Evolutionary conservation across 129 eudicot genomes (phyloP).

Genomic region (Helianthus annuus): DNA sequence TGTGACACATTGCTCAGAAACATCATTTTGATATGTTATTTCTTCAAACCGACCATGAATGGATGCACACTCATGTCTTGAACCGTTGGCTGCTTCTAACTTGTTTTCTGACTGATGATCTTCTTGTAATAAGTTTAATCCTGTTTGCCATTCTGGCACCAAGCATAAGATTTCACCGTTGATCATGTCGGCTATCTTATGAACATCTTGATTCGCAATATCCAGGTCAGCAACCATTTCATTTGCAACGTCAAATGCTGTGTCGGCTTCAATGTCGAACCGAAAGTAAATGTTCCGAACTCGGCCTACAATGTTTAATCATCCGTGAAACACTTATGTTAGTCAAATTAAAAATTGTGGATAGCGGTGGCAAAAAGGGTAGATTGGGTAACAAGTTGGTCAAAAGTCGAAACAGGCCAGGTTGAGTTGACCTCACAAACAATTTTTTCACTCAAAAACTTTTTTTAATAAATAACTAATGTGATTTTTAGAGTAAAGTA

Average conservation of each 20-base stretch:
- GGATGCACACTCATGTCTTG: constrained; percentile 52
- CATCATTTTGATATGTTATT: constrained; percentile 60
- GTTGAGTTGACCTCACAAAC: not conserved
- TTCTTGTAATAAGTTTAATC: constrained; percentile 33
- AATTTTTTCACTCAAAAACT: not conserved
- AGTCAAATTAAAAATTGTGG: not conserved
- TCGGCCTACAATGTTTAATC: constrained; percentile 56
- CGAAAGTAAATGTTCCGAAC: constrained; percentile 84
- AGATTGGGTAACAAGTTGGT: not conserved
- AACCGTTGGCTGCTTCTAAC: constrained; percentile 38
- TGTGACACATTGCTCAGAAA: constrained; percentile 53
- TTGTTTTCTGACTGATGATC: constrained; percentile 26
- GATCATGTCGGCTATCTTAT: constrained; percentile 84
- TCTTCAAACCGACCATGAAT: constrained; percentile 89
- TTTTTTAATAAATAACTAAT: not conserved
- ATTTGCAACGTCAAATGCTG: constrained; percentile 74
- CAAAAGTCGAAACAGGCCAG: not conserved
- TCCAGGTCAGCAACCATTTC: constrained; percentile 93
- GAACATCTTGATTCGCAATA: constrained; percentile 85
- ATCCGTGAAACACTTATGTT: not conserved
- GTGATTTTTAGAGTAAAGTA: not conserved
- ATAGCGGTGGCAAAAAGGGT: not conserved
- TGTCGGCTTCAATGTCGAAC: constrained; percentile 73
- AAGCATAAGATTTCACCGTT: constrained; percentile 61
- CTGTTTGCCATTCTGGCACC: constrained; percentile 79